Conservation (phyloP, 176 grass and related monocot genomes). For the Oryza rufipogon region DNA sequence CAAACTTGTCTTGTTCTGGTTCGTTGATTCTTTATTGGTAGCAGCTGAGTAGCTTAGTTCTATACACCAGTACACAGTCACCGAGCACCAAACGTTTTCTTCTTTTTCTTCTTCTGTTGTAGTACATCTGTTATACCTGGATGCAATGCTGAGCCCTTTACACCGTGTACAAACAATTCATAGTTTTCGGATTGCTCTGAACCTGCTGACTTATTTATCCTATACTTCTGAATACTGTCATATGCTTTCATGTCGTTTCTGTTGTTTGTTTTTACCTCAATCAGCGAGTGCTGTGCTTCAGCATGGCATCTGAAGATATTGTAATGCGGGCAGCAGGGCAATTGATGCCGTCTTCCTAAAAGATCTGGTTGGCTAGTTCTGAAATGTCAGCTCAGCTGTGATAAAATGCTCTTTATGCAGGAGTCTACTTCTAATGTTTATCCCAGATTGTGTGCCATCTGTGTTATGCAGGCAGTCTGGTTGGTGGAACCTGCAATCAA, state of each 20-base stretch:
- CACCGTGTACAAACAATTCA: conserved; percentile 46
- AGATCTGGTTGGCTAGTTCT: conserved; percentile 2
- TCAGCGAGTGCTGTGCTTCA: not conserved
- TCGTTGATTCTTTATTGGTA: conserved; percentile 42
- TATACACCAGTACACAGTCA: conserved; percentile 31
- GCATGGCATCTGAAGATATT: not conserved
- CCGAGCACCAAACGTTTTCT: conserved; percentile 22
- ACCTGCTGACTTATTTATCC: not conserved
- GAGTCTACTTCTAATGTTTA: not conserved
- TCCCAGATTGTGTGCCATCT: conserved; percentile 11
- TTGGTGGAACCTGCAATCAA: not conserved
- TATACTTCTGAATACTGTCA: conserved; percentile 14
- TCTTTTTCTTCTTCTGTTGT: not conserved
- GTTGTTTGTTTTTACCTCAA: not conserved
- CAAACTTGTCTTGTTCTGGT: conserved; percentile 24
- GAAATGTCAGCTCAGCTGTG: not conserved
- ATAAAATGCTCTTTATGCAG: not conserved
- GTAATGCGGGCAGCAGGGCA: not conserved
- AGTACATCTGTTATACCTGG: conserved; percentile 35
- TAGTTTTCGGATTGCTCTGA: conserved; percentile 28
- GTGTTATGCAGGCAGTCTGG: not conserved
- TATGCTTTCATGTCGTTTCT: not conserved
- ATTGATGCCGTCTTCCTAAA: not conserved
- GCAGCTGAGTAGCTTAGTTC: conserved; percentile 38
- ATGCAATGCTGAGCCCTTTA: conserved; percentile 31